phyloP scores from a whole-genome alignment of 2,329 filamentous ascomycete species.

The Pestalotiopsis sp. region DNA sequence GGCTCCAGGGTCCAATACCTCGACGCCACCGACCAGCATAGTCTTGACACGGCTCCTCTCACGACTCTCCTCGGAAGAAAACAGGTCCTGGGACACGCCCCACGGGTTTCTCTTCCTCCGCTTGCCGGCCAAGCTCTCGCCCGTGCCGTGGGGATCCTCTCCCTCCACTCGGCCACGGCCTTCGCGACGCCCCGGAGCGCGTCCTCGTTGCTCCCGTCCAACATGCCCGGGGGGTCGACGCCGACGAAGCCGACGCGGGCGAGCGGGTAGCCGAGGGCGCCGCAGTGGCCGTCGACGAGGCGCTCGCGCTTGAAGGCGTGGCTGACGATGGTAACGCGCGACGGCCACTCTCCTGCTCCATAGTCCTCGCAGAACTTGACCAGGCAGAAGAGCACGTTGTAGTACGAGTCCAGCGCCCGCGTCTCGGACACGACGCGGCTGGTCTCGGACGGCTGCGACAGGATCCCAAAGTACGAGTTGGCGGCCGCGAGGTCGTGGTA shows the following conservation, averaged over 20 bases:
- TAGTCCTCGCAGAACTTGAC: conserved; percentile 56
- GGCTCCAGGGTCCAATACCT: conserved; percentile 42
- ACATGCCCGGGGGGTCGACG: conserved; percentile 63
- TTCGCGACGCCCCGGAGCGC: conserved; percentile 45
- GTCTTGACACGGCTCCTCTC: conserved; percentile 41
- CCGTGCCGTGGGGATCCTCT: conserved; percentile 55
- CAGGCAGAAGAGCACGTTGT: conserved; percentile 81
- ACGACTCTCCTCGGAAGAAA: conserved; percentile 37
- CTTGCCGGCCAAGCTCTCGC: conserved; percentile 48
- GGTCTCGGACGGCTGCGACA: conserved; percentile 23
- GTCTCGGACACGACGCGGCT: conserved; percentile 63
- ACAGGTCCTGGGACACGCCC: conserved; percentile 47
- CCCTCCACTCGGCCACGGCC: conserved; percentile 53
- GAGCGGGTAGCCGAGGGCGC: conserved; percentile 59
- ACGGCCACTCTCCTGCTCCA: conserved; percentile 55
- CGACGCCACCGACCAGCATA: conserved; percentile 35
- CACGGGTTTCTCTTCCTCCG: conserved; percentile 53
- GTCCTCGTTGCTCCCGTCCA: conserved; percentile 36
- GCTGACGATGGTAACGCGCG: conserved; percentile 64
- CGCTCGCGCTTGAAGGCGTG: conserved; percentile 70
- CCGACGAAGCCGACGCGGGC: conserved; percentile 57
- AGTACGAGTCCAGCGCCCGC: conserved; percentile 80
- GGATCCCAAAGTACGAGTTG: conserved; percentile 49
- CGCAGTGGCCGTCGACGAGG: conserved; percentile 66
- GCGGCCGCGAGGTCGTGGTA: conserved; percentile 59